Evolutionary conservation across 179 eudicot genomes (phyloP).

Genomic region (Silene noctiflora): DNA sequence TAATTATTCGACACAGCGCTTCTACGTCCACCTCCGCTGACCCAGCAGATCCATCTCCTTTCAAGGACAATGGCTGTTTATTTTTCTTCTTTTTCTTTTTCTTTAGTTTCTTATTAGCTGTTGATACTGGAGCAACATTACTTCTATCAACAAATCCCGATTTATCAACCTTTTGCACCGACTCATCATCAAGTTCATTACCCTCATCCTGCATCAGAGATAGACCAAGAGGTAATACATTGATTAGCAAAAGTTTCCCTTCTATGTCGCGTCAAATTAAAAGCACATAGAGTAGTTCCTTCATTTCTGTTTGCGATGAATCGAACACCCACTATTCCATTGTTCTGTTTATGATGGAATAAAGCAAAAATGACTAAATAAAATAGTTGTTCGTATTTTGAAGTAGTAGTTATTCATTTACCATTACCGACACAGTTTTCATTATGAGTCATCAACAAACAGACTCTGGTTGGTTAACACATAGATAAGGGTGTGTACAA

Average conservation of each 20-base stretch:
- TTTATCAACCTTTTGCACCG: constrained; percentile 1
- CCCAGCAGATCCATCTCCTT: background rate
- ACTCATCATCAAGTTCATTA: background rate
- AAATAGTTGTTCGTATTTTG: too few relatives aligned
- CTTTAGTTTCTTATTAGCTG: constrained; percentile 6
- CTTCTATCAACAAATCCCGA: background rate
- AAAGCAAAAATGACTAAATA: too few relatives aligned
- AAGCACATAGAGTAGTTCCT: background rate
- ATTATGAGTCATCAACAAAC: too few relatives aligned
- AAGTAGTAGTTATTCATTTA: too few relatives aligned
- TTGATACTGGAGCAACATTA: background rate
- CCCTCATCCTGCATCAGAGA: constrained; percentile 9
- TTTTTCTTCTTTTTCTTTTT: constrained; percentile 14
- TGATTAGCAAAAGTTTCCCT: background rate
- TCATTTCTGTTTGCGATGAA: too few relatives aligned
- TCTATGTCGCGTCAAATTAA: background rate
- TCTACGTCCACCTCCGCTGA: constrained; percentile 1
- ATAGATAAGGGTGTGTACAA: too few relatives aligned
- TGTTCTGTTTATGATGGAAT: too few relatives aligned
- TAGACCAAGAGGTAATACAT: background rate
- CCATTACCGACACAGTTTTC: too few relatives aligned
- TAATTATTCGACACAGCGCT: constrained; percentile 4
- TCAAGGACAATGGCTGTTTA: background rate
- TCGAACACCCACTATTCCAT: too few relatives aligned
- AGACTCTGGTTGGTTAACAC: too few relatives aligned